A percentile compares a stretch with the other conserved stretches of the same genome.
Conservation (phyloP, 129 eudicot species). For the Artemisia argyi region DNA sequence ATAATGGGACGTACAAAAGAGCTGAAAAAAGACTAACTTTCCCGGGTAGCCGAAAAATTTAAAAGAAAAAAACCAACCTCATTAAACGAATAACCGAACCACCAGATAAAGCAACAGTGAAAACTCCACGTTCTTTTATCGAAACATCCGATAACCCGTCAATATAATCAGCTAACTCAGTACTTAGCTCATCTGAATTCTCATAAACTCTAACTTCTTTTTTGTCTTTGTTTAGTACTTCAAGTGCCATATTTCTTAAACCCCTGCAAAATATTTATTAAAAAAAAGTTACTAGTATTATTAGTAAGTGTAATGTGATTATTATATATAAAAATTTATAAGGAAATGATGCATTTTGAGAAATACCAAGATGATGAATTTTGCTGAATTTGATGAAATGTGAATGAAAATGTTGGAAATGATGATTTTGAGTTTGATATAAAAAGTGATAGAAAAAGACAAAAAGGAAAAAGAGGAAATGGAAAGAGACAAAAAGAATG, state of each 20-base stretch:
- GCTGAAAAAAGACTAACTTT: no score
- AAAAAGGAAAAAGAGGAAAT: background rate
- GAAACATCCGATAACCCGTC: constrained; percentile 61
- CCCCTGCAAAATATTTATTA: background rate
- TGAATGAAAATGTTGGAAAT: background rate
- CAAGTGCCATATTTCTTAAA: constrained; percentile 44
- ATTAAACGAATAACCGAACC: constrained; percentile 69
- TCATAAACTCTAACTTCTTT: constrained; percentile 60
- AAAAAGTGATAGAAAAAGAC: constrained; percentile 11
- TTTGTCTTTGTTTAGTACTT: constrained; percentile 39
- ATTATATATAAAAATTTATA: background rate
- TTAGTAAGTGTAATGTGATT: constrained; percentile 7
- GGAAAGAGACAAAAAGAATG: background rate
- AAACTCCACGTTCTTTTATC: constrained; percentile 66
- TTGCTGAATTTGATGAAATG: constrained; percentile 13
- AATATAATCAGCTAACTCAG: constrained; percentile 64
- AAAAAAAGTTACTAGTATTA: background rate
- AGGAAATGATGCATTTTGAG: constrained; percentile 8
- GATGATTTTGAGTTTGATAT: background rate
- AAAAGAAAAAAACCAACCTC: constrained; percentile 28
- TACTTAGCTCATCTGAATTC: constrained; percentile 54
- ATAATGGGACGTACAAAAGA: no score
- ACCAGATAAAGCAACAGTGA: constrained; percentile 76
- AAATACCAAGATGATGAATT: background rate
- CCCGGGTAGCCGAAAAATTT: no score